Evolutionary conservation across 495 filamentous ascomycete species (phyloP).

Genomic region (Rhizodiscina lignyota): DNA sequence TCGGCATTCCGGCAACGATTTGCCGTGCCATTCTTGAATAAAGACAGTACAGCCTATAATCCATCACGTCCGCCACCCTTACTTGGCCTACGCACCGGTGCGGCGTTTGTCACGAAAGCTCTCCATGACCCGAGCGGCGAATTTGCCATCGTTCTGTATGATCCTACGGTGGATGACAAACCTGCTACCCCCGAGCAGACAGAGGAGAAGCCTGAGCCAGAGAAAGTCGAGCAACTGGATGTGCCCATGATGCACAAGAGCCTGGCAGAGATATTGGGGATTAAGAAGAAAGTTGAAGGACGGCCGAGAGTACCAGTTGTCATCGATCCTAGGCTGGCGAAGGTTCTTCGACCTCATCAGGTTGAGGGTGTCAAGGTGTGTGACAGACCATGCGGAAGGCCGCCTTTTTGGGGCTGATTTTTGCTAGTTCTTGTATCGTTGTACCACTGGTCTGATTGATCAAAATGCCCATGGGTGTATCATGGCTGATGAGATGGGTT

Average conservation of each 20-base stretch:
- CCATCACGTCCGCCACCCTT: slow-evolving; percentile 65
- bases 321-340: slow-evolving; percentile 81
- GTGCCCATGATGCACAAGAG: slow-evolving; percentile 81
- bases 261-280: slow-evolving; percentile 84
- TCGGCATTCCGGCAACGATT: slow-evolving; percentile 70
- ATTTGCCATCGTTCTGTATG: slow-evolving; percentile 90
- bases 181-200: slow-evolving; percentile 34
- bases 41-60: slow-evolving; percentile 53
- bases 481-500: slow-evolving; percentile 98
- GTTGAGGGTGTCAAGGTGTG: slow-evolving; percentile 83
- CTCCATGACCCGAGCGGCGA: slow-evolving; percentile 92
- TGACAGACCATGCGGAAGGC: not conserved
- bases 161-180: slow-evolving; percentile 85
- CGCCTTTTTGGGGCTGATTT: slow-evolving; percentile 2
- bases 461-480: slow-evolving; percentile 92
- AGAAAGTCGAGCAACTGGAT: slow-evolving; percentile 45
- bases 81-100: slow-evolving; percentile 68
- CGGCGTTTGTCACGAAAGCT: slow-evolving; percentile 74
- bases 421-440: slow-evolving; percentile 69
- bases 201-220: slow-evolving; percentile 29
- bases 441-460: slow-evolving; percentile 86
- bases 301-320: slow-evolving; percentile 88
- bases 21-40: slow-evolving; percentile 72
- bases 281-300: slow-evolving; percentile 73
- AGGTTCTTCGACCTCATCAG: slow-evolving; percentile 91